Percentiles rank a stretch among this genome's conserved stretches.
These are phyloP conservation scores for Chaetomidium leptoderma DNA, from an alignment of 495 filamentous ascomycete genomes.

Conservation along the genomic window DNA sequence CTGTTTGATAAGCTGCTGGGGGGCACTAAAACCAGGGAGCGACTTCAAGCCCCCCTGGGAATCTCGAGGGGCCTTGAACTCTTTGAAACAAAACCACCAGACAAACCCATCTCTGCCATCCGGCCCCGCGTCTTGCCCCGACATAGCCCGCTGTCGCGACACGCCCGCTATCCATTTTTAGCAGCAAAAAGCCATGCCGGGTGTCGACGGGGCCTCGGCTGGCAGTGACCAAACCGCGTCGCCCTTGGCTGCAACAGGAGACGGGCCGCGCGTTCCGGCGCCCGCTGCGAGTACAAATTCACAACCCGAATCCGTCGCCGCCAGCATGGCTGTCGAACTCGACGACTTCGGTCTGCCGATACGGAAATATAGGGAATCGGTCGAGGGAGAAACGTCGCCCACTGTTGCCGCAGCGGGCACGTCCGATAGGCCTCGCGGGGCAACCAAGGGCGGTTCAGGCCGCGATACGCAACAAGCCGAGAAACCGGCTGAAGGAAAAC, in stretches of 20 bases:
- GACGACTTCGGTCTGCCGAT: slow-evolving; percentile 58
- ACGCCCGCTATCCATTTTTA: background rate
- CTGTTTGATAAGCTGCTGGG: background rate
- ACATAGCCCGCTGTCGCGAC: background rate
- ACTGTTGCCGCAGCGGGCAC: slow-evolving; percentile 7
- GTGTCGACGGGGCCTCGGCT: slow-evolving; percentile 25
- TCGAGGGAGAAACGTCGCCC: background rate
- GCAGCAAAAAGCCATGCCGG: slow-evolving; percentile 24
- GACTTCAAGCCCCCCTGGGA: slow-evolving; percentile 1
- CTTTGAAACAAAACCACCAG: slow-evolving; percentile 1
- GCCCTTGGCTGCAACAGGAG: slow-evolving; percentile 3
- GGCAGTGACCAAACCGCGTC: slow-evolving; percentile 20
- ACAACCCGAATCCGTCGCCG: background rate
- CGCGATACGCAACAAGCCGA: background rate
- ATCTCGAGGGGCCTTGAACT: background rate
- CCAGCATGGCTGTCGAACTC: slow-evolving; percentile 41
- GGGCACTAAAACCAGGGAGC: slow-evolving; percentile 7
- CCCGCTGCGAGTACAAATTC: slow-evolving; percentile 1
- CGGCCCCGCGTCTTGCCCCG: background rate
- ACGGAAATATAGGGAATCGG: slow-evolving; percentile 31
- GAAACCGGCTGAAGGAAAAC: background rate
- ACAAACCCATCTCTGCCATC: background rate
- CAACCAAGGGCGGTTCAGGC: background rate
- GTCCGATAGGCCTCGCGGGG: background rate
- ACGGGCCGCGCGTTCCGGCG: slow-evolving; percentile 10